Conservation (phyloP, 257 asterid species). For the Cynanchum wilfordii region DNA sequence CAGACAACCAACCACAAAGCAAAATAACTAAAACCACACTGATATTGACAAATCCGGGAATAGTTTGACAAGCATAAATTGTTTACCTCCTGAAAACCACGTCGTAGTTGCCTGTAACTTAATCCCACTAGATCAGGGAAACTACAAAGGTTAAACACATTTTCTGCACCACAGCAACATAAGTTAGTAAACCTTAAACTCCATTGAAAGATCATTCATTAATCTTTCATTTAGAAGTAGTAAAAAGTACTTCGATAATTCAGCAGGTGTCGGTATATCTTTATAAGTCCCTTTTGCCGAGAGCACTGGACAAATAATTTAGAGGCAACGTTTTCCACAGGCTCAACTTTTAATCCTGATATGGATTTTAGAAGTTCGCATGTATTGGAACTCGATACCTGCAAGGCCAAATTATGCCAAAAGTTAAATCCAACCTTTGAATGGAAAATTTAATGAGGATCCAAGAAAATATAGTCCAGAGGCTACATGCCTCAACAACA, state of each 20-base stretch:
- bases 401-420: constrained; percentile 19
- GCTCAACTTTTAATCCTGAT: constrained; percentile 84
- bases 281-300: constrained; percentile 91
- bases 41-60: constrained; percentile 5
- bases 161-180: constrained; percentile 55
- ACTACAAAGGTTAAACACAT: constrained; percentile 86
- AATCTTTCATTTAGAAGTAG: background rate
- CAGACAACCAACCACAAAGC: constrained; percentile 14
- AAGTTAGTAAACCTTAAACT: background rate
- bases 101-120: constrained; percentile 62
- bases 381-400: constrained; percentile 89
- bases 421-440: background rate
- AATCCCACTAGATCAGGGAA: constrained; percentile 77
- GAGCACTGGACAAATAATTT: constrained; percentile 98
- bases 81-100: constrained; percentile 86
- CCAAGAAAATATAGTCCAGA: constrained; percentile 7
- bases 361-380: constrained; percentile 81
- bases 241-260: constrained; percentile 71
- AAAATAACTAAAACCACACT: constrained; percentile 3
- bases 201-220: background rate
- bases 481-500: constrained; percentile 69
- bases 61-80: constrained; percentile 1
- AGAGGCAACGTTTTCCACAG: constrained; percentile 83
- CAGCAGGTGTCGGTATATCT: constrained; percentile 91
- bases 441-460: background rate